Evolutionary conservation across 1,284 basidiomycete species (phyloP).

Genomic region (Ganoderma lucidum): DNA sequence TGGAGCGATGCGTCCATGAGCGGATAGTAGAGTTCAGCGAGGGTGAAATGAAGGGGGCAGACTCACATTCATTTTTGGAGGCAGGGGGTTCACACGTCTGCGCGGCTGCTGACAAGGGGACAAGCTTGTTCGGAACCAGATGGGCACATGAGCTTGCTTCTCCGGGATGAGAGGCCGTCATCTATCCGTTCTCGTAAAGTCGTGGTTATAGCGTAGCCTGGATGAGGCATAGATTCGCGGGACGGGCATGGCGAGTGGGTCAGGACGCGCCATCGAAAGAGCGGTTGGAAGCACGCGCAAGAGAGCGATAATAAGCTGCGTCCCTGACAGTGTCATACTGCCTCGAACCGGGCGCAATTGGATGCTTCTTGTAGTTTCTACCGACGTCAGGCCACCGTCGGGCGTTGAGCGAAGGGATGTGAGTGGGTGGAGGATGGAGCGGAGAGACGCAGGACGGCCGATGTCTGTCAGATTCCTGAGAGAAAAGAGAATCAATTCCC

Average conservation of each 20-base stretch:
- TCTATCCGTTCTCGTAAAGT: constrained; percentile 2
- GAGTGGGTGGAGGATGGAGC: constrained; percentile 4
- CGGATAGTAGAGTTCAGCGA: constrained; percentile 19
- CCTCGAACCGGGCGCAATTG: constrained; percentile 18
- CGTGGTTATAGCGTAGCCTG: constrained; percentile 1
- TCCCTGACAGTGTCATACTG: constrained; percentile 11
- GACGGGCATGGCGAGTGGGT: neutral
- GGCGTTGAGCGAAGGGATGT: neutral
- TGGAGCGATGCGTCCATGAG: constrained; percentile 14
- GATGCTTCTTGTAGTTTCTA: neutral
- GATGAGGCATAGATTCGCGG: neutral
- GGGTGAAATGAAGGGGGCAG: constrained; percentile 19
- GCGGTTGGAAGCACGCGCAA: constrained; percentile 15
- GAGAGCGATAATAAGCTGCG: neutral
- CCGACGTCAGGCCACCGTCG: constrained; percentile 3
- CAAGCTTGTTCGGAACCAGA: constrained; percentile 4
- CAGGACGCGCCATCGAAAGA: constrained; percentile 10
- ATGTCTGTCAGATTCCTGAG: constrained; percentile 4
- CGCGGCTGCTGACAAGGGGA: constrained; percentile 28
- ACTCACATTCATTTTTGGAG: constrained; percentile 24
- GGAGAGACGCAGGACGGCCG: neutral
- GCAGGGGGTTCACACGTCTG: constrained; percentile 26
- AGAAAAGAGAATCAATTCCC: constrained; percentile 3
- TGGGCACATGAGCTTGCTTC: neutral
- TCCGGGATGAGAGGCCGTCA: neutral